phyloP scores from a whole-genome alignment of 106 monocot genomes.

The Dendrobium officinale region DNA sequence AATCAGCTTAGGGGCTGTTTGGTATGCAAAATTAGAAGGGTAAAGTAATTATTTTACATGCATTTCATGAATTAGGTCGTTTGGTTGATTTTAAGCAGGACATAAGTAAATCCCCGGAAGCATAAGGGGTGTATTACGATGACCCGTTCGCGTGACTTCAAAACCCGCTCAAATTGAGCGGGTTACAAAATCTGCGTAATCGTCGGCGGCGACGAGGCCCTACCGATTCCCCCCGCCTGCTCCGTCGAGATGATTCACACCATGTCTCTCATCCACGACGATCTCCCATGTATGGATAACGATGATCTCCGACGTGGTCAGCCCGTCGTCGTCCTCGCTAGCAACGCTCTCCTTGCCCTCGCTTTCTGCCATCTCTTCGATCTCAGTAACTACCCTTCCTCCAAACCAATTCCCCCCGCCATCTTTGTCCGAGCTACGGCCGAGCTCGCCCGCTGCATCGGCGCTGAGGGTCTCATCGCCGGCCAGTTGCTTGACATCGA shows the following conservation, averaged over 20 bases:
- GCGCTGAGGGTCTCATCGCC: background rate
- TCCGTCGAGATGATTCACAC: slow-evolving; percentile 70
- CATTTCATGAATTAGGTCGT: too few species aligned
- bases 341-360: slow-evolving; percentile 59
- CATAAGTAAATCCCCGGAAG: too few species aligned
- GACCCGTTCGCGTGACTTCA: too few species aligned
- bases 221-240: slow-evolving; percentile 36
- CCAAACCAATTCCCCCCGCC: background rate
- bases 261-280: slow-evolving; percentile 74
- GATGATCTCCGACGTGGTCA: slow-evolving; percentile 58
- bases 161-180: too few species aligned
- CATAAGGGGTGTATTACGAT: too few species aligned
- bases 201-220: slow-evolving; percentile 24
- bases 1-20: too few species aligned
- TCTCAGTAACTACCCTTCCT: slow-evolving; percentile 4
- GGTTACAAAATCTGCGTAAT: slow-evolving; percentile 20
- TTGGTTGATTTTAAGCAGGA: too few species aligned
- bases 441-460: slow-evolving; percentile 16
- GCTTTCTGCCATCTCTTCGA: slow-evolving; percentile 28
- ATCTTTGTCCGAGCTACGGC: slow-evolving; percentile 12
- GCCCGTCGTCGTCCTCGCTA: slow-evolving; percentile 53
- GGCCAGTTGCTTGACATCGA: too few species aligned
- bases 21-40: too few species aligned
- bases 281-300: slow-evolving; percentile 73
- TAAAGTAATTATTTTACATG: too few species aligned